These are phyloP conservation scores for Colletotrichum gigasporum DNA, from an alignment of 2,329 filamentous ascomycete species.

Conservation along the genomic window DNA sequence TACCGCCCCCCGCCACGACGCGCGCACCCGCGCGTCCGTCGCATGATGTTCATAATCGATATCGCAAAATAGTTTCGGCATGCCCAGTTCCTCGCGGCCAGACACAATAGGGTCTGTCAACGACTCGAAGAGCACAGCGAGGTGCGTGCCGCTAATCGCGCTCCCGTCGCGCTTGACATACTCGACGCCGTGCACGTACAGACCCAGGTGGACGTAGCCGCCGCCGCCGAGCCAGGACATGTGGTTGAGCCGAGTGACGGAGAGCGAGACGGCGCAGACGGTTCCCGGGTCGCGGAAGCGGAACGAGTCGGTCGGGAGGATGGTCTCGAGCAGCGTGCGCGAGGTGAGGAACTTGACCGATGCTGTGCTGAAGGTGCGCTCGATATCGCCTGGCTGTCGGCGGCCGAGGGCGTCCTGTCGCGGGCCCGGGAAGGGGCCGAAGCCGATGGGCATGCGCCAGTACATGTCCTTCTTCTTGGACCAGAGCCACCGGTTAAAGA, in stretches of 20 bases:
- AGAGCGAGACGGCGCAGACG: conserved; percentile 53
- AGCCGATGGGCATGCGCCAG: conserved; percentile 55
- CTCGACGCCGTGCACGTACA: conserved; percentile 71
- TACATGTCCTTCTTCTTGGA: conserved; percentile 45
- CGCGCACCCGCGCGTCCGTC: conserved; percentile 45
- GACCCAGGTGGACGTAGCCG: conserved; percentile 66
- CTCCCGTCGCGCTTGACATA: conserved; percentile 61
- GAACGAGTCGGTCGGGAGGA: conserved; percentile 53
- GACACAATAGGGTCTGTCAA: conserved; percentile 68
- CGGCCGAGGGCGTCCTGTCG: conserved; percentile 21
- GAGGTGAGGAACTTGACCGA: conserved; percentile 61
- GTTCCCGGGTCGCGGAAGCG: conserved; percentile 54
- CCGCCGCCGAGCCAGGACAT: conserved; percentile 70
- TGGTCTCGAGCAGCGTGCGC: conserved; percentile 56
- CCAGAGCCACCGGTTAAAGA: conserved; percentile 60
- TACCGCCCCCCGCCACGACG: conserved; percentile 52
- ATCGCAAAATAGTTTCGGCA: conserved; percentile 66
- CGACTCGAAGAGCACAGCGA: conserved; percentile 67
- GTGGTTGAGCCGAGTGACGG: conserved; percentile 52
- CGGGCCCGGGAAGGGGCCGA: conserved; percentile 56
- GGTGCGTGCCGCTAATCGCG: conserved; percentile 59
- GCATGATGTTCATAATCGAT: conserved; percentile 52
- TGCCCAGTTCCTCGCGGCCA: conserved; percentile 68
- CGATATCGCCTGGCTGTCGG: conserved; percentile 14
- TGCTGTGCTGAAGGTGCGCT: conserved; percentile 53